Percentiles rank a stretch among this genome's conserved stretches.
phyloP scores from a whole-genome alignment of 768 basidiomycete species.

The Xerocomellus chrysenteron region DNA sequence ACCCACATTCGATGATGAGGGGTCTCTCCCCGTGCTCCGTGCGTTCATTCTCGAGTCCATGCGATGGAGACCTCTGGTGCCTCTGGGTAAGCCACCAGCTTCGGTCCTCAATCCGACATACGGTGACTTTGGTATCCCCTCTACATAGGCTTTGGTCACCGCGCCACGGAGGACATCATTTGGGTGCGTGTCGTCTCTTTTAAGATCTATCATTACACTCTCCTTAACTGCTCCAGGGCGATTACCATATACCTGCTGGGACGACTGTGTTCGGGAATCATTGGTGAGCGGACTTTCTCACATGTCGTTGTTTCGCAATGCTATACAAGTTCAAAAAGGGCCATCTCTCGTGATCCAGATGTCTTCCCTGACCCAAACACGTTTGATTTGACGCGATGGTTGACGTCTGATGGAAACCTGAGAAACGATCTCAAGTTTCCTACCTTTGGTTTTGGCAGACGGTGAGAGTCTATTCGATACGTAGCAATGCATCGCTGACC shows the following conservation, averaged over 20 bases:
- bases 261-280: constrained; percentile 17
- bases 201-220: not conserved
- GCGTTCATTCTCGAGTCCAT: constrained; percentile 37
- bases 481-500: not conserved
- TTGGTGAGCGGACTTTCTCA: constrained; percentile 7
- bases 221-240: constrained; percentile 6
- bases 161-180: constrained; percentile 17
- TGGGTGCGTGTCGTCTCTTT: constrained; percentile 6
- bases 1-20: constrained; percentile 36
- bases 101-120: not conserved
- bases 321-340: constrained; percentile 15
- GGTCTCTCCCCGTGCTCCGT: constrained; percentile 28
- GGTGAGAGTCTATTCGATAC: constrained; percentile 7
- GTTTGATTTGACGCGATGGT: constrained; percentile 37
- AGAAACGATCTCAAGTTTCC: constrained; percentile 48
- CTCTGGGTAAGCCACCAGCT: constrained; percentile 16
- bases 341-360: constrained; percentile 37
- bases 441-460: constrained; percentile 53
- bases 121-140: not conserved
- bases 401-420: constrained; percentile 23
- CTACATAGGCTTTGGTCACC: constrained; percentile 7
- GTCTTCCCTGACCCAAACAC: constrained; percentile 37
- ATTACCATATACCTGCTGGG: constrained; percentile 20
- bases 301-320: too few species aligned
- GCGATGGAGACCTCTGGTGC: constrained; percentile 34